phyloP scores from a whole-genome alignment of 1,284 basidiomycete species.

The Ceratorhiza oryzae-sativae region DNA sequence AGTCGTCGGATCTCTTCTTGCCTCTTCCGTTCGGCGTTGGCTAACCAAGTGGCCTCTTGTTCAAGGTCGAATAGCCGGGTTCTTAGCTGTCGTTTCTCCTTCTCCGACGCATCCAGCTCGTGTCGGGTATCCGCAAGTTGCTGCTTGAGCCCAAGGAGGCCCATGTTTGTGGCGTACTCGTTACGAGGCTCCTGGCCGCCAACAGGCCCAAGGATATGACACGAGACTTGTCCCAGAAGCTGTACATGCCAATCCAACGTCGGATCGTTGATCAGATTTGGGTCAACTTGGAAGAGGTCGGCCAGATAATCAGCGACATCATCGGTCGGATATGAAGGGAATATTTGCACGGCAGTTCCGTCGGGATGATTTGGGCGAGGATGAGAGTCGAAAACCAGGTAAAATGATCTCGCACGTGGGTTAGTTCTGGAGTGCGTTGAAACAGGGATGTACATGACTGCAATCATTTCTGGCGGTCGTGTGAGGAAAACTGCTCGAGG shows the following conservation, averaged over 20 bases:
- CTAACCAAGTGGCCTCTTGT: conserved; percentile 1
- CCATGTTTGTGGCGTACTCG: conserved; percentile 28
- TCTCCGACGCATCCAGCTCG: neutral
- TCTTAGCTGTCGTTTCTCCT: neutral
- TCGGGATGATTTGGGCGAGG: conserved; percentile 60
- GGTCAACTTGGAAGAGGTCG: conserved; percentile 60
- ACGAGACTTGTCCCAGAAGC: conserved; percentile 64
- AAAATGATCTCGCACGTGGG: conserved; percentile 48
- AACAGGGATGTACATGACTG: conserved; percentile 59
- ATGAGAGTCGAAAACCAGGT: conserved; percentile 70
- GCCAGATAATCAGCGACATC: conserved; percentile 57
- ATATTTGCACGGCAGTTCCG: conserved; percentile 65
- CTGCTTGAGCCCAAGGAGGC: conserved; percentile 1
- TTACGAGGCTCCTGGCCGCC: neutral
- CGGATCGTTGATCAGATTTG: conserved; percentile 51
- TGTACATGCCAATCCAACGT: conserved; percentile 67
- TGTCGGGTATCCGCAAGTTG: neutral
- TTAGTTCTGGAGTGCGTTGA: neutral
- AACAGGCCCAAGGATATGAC: conserved; percentile 57
- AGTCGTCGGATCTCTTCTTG: conserved; percentile 1
- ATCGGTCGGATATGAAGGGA: conserved; percentile 52
- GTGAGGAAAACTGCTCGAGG: conserved; percentile 62
- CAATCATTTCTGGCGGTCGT: conserved; percentile 70
- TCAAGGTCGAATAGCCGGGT: neutral
- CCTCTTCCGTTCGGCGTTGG: neutral